Conservation (phyloP, 1,284 basidiomycete genomes). For the Fomitiporia mediterranea region DNA sequence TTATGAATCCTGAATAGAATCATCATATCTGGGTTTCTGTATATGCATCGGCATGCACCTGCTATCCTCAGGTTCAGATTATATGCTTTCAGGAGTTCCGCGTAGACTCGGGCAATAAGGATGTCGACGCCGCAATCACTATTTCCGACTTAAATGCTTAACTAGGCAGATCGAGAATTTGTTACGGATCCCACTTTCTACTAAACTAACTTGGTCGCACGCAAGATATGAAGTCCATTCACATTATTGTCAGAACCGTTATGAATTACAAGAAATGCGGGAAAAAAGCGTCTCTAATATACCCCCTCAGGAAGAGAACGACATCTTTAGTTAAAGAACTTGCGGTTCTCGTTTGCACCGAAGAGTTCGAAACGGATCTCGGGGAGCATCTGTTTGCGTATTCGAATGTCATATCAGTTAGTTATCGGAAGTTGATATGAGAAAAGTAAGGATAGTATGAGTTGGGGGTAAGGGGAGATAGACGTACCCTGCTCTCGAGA, state of each 20-base stretch:
- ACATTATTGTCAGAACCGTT: neutral
- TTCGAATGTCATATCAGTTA: neutral
- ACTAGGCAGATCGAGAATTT: no score
- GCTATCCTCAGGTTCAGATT: no score
- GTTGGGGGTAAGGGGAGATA: neutral
- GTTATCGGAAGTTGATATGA: neutral
- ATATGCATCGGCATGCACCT: no score
- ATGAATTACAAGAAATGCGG: neutral
- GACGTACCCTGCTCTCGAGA: slow-evolving; percentile 81
- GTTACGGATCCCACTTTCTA: no score
- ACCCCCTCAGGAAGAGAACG: no score
- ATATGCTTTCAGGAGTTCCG: no score
- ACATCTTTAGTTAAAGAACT: slow-evolving; percentile 62
- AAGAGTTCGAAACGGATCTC: slow-evolving; percentile 86
- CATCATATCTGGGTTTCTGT: no score
- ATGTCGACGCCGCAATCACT: no score
- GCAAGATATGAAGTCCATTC: neutral
- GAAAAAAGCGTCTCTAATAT: neutral
- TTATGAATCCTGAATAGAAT: no score
- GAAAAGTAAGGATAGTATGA: neutral
- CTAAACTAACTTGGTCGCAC: no score
- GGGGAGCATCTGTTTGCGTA: slow-evolving; percentile 71
- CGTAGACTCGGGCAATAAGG: neutral
- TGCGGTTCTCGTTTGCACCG: slow-evolving; percentile 81
- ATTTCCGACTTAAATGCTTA: no score